Percentiles rank a stretch among this genome's conserved stretches.
These are phyloP conservation scores for Zarea fungicola DNA, from an alignment of 2,329 filamentous ascomycete species.

Conservation along the genomic window DNA sequence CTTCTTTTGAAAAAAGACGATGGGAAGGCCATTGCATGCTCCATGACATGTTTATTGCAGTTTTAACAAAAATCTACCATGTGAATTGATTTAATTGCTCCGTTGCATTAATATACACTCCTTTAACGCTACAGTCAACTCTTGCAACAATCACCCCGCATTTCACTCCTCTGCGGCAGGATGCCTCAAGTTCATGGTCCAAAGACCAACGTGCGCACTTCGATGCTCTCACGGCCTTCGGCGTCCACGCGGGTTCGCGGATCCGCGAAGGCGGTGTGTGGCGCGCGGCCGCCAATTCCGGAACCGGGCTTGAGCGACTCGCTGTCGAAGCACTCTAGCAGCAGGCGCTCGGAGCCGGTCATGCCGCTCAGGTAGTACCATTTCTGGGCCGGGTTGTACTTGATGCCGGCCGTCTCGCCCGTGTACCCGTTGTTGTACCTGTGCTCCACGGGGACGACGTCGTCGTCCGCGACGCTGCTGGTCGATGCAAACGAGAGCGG, in stretches of 20 bases:
- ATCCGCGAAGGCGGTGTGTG: conserved; percentile 77
- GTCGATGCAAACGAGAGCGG: conserved; percentile 67
- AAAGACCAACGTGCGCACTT: conserved; percentile 82
- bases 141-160: too few species aligned
- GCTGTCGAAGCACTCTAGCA: conserved; percentile 76
- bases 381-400: conserved; percentile 54
- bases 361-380: conserved; percentile 83
- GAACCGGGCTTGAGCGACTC: conserved; percentile 46
- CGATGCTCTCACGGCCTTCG: conserved; percentile 77
- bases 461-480: conserved; percentile 52
- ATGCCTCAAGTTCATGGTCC: conserved; percentile 39
- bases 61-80: too few species aligned
- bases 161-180: background rate
- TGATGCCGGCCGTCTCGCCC: conserved; percentile 70
- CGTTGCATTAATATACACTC: too few species aligned
- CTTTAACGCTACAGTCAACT: too few species aligned
- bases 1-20: too few species aligned
- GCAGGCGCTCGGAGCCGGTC: conserved; percentile 63
- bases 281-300: conserved; percentile 50
- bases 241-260: conserved; percentile 65
- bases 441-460: conserved; percentile 69
- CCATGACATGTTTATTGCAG: too few species aligned
- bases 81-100: too few species aligned
- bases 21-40: too few species aligned
- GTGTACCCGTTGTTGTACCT: conserved; percentile 59